Evolutionary conservation across 331 rosid genomes (phyloP), one percentile per base, ranked within the genome.

Genomic region (Malus hybrid): DNA sequence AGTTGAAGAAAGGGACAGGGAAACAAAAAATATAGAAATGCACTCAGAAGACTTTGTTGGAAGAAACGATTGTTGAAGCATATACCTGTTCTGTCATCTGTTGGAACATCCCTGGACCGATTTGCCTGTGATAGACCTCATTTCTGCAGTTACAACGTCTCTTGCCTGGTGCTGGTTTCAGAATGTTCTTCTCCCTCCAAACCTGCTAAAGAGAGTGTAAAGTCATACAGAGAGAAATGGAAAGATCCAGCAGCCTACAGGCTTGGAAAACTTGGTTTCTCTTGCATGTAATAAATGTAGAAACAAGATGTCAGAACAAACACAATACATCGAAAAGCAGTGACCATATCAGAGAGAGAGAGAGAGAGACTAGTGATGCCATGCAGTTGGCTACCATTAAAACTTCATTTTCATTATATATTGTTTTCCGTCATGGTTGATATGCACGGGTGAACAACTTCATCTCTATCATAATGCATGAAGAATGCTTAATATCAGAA

Each of bases 51-150:
- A 52, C 6, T 34, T 67, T 44, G 27, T 57, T 44, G 36, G 67
- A 39, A 76, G 65, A 59, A 80, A 65, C 27, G 13, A 66, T 71
- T 22, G 48, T 70, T 70, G 56, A 29, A 63, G 28, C 61, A 62
- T 56, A 56, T 84, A 94, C 99, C 97, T 92, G 91, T 84, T 94
- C 99, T 33, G 99, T 92, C 97, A 94, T 92, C 84, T 94, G 99
- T 65, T 94, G 99, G 82, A 86, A 94, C 99, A 94, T 94, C 72
- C 99, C 99, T 19, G 99, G 99, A 68, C 99, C 99, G 77, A 94
- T 92, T 83, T 94, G 99, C 85, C 83, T 89, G 89, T 94, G 99
- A 72, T 94, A 86, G 73, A 94, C 99, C 88, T 92, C 97, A 66
- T 92, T 90, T 85, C 97, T 86, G 83, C 99, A 94, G 81, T 94